These are phyloP conservation scores for Suillus paluster DNA, from an alignment of 768 basidiomycete species.

Conservation along the genomic window DNA sequence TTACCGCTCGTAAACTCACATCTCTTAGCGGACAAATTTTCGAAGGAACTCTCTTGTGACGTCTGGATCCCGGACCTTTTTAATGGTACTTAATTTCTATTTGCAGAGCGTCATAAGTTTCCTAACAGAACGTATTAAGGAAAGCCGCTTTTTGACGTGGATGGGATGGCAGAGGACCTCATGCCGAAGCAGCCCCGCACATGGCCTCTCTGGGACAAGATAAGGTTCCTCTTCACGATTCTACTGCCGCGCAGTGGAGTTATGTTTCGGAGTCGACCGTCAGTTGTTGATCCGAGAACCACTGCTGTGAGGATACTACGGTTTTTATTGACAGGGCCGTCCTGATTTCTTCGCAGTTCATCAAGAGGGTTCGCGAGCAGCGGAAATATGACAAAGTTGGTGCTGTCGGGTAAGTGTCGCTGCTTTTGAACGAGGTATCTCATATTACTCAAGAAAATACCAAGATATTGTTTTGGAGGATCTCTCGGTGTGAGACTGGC, in stretches of 20 bases:
- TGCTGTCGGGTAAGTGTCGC: constrained; percentile 41
- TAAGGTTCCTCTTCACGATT: constrained; percentile 19
- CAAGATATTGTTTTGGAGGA: constrained; percentile 46
- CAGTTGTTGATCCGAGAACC: constrained; percentile 32
- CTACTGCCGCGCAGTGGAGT: constrained; percentile 23
- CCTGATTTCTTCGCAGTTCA: constrained; percentile 32
- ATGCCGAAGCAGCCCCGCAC: constrained; percentile 36
- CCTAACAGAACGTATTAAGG: constrained; percentile 23
- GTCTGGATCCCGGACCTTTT: constrained; percentile 71
- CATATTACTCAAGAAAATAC: not conserved
- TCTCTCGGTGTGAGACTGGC: constrained; percentile 33
- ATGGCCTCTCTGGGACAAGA: constrained; percentile 18
- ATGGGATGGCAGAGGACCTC: constrained; percentile 31
- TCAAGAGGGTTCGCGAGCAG: constrained; percentile 40
- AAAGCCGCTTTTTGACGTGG: constrained; percentile 28
- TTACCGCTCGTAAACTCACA: constrained; percentile 55
- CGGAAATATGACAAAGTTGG: constrained; percentile 46
- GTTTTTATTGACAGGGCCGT: not conserved
- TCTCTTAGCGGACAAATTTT: no score
- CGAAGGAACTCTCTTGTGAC: constrained; percentile 54
- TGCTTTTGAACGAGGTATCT: not conserved
- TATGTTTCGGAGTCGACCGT: no score
- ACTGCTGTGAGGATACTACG: constrained; percentile 22
- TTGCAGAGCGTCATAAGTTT: not conserved
- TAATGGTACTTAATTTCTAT: constrained; percentile 41